Conservation (phyloP, 768 basidiomycete genomes). For the Boletus patriciae region DNA sequence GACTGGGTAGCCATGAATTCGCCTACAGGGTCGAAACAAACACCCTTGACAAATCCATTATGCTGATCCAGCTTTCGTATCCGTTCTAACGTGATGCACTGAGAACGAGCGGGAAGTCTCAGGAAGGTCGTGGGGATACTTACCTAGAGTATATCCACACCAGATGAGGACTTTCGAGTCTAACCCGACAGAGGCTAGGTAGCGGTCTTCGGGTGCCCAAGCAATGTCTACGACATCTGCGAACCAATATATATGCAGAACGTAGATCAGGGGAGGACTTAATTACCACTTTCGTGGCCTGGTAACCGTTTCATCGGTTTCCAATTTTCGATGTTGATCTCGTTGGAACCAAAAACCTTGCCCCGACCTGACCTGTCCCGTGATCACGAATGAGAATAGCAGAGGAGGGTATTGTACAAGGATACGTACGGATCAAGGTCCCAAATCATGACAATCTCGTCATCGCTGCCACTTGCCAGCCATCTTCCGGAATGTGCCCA, state of each 20-base stretch:
- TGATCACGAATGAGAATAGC: slow-evolving; percentile 7
- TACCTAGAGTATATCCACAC: slow-evolving; percentile 91
- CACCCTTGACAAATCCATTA: slow-evolving; percentile 96
- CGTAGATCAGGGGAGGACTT: neutral
- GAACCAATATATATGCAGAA: slow-evolving; percentile 4
- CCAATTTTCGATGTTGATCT: slow-evolving; percentile 97
- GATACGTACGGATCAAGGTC: slow-evolving; percentile 85
- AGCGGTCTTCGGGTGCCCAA: slow-evolving; percentile 92
- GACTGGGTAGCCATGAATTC: slow-evolving; percentile 98
- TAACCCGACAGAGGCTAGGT: slow-evolving; percentile 89
- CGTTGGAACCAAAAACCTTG: slow-evolving; percentile 92
- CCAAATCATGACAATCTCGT: slow-evolving; percentile 96
- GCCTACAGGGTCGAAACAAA: slow-evolving; percentile 98
- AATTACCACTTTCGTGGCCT: slow-evolving; percentile 90
- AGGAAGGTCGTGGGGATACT: slow-evolving; percentile 15
- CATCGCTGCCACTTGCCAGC: slow-evolving; percentile 96
- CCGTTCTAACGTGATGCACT: slow-evolving; percentile 53
- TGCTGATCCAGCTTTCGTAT: slow-evolving; percentile 83
- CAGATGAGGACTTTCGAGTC: slow-evolving; percentile 92
- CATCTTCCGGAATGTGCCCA: slow-evolving; percentile 95
- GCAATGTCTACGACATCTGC: slow-evolving; percentile 93
- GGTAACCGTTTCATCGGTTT: slow-evolving; percentile 89
- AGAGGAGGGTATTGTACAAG: neutral
- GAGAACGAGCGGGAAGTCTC: neutral
- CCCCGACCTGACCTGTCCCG: slow-evolving; percentile 66